Base-by-base conservation (phyloP, 805 yeast species). In the Ogataea corticis region DNA sequence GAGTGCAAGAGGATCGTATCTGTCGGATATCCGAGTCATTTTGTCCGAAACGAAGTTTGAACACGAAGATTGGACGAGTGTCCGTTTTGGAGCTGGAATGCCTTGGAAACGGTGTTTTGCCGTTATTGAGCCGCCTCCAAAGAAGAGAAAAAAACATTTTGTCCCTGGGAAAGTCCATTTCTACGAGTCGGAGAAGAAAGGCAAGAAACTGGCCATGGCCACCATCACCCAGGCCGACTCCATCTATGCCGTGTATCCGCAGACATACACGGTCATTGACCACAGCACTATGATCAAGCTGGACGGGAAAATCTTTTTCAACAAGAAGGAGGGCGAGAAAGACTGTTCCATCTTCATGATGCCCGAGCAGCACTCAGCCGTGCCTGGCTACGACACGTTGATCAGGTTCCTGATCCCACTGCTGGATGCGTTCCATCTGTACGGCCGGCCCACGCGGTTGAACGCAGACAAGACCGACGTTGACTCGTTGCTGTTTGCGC, bases 81-180 rank as follows among this genome's bases (percentile, higher is more conserved):
- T 94, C 14, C 75, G 98, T 53, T 94, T 92, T 65, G 98, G 99
- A 15, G 79, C 94, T 9, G 99, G 99, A 18, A 88, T 89, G 96
- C 96, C 97, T 1, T 94, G 97, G 97, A 87, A 84, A 61, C 77
- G 96, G 48, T 92, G 97, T 61, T 94, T 79, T 70, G 92, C 96
- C 2, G 96, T 91, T 10, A 78, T 92, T 45, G 87, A 86, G 54
- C 91, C 91, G 54, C 70, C 90, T 56, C 52, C 70, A 31, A 60
- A 75, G 57, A 82, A 65, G 52, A 67, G 65, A 50, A 71, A 58
- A 71, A 62, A 77, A 68, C 64, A 67, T 57, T 52, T 75, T 65
- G 54, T 72, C 49, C 72, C 77, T 12, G 97, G 97, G 25, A 75
- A 82, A 54, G 80, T 89, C 18, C 71, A 79, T n/a, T 85, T 94